Percentiles rank a stretch among this genome's conserved stretches.
These are phyloP conservation scores for Elongisporangium senticosum DNA, from an alignment of 352 stramenopile genomes.

Conservation along the genomic window DNA sequence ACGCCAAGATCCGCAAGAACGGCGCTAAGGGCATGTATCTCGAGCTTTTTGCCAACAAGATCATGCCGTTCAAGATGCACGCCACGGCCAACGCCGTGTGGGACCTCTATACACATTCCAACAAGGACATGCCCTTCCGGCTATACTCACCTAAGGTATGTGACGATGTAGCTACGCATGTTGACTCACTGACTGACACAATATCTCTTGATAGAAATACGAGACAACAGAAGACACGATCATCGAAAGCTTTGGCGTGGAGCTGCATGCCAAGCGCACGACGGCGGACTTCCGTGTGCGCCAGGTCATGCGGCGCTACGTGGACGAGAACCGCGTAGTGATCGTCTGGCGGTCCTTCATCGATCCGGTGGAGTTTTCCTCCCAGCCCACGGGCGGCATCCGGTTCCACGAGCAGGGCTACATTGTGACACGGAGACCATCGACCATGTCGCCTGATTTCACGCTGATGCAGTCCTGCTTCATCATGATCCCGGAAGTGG, in stretches of 20 bases:
- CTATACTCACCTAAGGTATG: conserved; percentile 8
- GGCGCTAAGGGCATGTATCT: conserved; percentile 9
- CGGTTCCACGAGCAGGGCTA: conserved; percentile 62
- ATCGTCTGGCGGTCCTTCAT: conserved; percentile 60
- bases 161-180: conserved; percentile 1
- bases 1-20: conserved; percentile 13
- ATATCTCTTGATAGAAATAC: not conserved
- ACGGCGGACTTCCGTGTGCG: conserved; percentile 52
- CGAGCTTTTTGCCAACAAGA: conserved; percentile 17
- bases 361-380: conserved; percentile 48
- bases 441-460: conserved; percentile 21
- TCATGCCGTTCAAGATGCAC: conserved; percentile 15
- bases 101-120: conserved; percentile 12
- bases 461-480: conserved; percentile 50
- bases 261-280: conserved; percentile 38
- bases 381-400: conserved; percentile 32
- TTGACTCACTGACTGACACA: not conserved
- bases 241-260: conserved; percentile 51
- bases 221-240: conserved; percentile 44
- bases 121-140: conserved; percentile 7
- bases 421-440: conserved; percentile 41
- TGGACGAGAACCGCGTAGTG: conserved; percentile 53
- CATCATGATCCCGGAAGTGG: conserved; percentile 44
- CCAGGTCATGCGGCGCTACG: conserved; percentile 54
- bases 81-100: conserved; percentile 12